Percentiles rank a stretch among this genome's conserved stretches.
Conservation (phyloP, 306 rosid genomes). For the Pterocarpus santalinus region DNA sequence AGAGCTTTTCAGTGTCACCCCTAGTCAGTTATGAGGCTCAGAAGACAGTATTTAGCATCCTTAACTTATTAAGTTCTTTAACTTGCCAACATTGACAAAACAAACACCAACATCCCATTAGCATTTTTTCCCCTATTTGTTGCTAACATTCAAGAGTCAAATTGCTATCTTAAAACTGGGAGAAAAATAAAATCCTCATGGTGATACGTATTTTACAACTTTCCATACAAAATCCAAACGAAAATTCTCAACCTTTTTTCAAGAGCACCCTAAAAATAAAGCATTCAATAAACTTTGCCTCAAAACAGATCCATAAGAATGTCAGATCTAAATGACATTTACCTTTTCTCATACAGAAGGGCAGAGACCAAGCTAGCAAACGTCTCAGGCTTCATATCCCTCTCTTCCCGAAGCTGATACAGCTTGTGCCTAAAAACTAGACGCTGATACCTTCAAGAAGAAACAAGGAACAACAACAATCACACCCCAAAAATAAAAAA, state of each 20-base stretch:
- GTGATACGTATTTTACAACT: background rate
- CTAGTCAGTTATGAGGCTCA: background rate
- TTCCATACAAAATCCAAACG: background rate
- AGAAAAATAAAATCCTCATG: background rate
- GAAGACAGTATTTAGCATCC: background rate
- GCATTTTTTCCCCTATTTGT: no score
- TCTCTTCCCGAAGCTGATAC: constrained; percentile 90
- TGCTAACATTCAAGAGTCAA: background rate
- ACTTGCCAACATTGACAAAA: no score
- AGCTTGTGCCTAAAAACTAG: constrained; percentile 86
- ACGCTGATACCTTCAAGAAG: constrained; percentile 69
- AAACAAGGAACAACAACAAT: background rate
- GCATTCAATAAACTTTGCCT: background rate
- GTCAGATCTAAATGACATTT: constrained; percentile 17
- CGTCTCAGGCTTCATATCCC: constrained; percentile 95
- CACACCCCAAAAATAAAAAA: background rate
- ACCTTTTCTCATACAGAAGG: constrained; percentile 90
- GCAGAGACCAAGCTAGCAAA: constrained; percentile 92
- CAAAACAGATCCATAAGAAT: background rate
- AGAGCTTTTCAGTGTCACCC: background rate
- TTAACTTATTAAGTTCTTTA: background rate
- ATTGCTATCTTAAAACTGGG: background rate
- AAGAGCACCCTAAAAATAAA: background rate
- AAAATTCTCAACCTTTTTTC: background rate
- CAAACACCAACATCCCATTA: background rate